Percentiles rank a stretch among this genome's conserved stretches.
Evolutionary conservation across 345 rosid species (phyloP).

Genomic region (Viola odorata): DNA sequence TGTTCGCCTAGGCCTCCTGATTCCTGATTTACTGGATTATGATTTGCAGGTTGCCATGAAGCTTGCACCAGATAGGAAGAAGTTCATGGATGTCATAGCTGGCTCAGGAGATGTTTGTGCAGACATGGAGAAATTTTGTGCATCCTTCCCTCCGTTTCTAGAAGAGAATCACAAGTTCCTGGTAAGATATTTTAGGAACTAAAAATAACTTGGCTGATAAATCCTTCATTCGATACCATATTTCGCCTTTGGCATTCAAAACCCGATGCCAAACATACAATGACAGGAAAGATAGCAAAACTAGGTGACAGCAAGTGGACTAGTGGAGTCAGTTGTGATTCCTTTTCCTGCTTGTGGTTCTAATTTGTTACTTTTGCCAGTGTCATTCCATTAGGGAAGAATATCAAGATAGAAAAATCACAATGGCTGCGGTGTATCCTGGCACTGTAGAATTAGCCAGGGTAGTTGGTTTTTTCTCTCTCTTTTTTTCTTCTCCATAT

Average conservation of each 20-base stretch:
- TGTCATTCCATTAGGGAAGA: too few relatives aligned
- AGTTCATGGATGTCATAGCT: constrained; percentile 80
- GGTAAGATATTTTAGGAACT: constrained; percentile 40
- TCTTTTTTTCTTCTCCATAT: background rate
- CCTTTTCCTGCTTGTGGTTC: background rate
- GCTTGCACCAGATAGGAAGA: constrained; percentile 95
- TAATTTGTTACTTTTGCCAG: background rate
- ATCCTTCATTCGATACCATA: background rate
- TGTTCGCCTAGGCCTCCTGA: background rate
- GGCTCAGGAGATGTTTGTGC: constrained; percentile 71
- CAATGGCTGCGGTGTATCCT: background rate
- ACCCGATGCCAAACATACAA: background rate
- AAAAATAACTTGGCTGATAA: constrained; percentile 1
- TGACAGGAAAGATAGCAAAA: background rate
- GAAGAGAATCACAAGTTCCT: constrained; percentile 88
- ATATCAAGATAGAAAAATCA: background rate
- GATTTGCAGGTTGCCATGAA: constrained; percentile 76
- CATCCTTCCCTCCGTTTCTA: constrained; percentile 68
- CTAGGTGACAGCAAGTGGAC: background rate
- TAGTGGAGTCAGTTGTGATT: background rate
- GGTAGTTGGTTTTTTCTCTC: background rate
- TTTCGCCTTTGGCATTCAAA: background rate
- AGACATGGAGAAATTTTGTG: constrained; percentile 84
- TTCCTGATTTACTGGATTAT: constrained; percentile 7
- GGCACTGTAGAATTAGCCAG: background rate